These are phyloP conservation scores for Striga hermonthica DNA, from an alignment of 305 asterid species.

Conservation along the genomic window DNA sequence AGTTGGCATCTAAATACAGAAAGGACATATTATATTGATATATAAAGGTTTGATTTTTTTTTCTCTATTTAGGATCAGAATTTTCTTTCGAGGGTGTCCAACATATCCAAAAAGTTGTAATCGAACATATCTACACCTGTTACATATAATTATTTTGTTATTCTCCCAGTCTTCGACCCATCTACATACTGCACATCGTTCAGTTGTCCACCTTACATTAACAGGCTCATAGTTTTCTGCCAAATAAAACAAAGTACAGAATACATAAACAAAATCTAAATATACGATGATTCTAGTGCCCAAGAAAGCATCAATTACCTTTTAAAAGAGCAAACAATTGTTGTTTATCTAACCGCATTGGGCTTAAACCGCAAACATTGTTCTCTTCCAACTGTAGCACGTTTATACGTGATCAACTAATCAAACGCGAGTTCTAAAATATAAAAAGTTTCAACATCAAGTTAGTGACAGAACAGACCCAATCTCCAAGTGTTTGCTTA, in stretches of 20 bases:
- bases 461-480: conserved; percentile 51
- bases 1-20: no score
- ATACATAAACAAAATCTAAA: not conserved
- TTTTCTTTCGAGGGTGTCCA: no score
- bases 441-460: conserved; percentile 1
- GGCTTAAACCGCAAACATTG: conserved; percentile 39
- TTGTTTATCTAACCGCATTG: conserved; percentile 53
- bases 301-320: conserved; percentile 40
- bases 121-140: conserved; percentile 51
- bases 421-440: not conserved
- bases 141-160: conserved; percentile 91
- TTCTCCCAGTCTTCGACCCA: conserved; percentile 97
- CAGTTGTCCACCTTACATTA: conserved; percentile 81
- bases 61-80: no score
- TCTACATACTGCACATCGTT: conserved; percentile 93
- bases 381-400: conserved; percentile 64
- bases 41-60: no score
- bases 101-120: no score
- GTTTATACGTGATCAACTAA: conserved; percentile 13
- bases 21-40: no score
- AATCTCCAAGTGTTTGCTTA: conserved; percentile 62
- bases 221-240: conserved; percentile 78
- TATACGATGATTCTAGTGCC: conserved; percentile 3
- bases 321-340: conserved; percentile 57
- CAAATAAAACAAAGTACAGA: conserved; percentile 23